Percentiles rank a stretch among this genome's conserved stretches.
Conservation (phyloP, 129 eudicot genomes). For the Cynara cardunculus region DNA sequence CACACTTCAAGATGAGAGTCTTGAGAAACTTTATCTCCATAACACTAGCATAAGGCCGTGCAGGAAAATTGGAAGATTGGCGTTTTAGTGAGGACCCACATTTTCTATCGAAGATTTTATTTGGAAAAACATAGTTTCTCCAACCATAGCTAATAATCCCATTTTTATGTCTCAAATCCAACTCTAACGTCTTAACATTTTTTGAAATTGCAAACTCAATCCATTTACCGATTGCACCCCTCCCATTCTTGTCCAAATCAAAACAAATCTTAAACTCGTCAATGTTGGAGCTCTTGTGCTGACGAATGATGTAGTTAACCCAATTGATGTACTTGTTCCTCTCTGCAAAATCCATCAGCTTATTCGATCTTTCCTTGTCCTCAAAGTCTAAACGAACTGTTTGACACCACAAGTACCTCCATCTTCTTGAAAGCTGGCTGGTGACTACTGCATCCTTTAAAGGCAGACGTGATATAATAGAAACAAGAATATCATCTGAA, state of each 20-base stretch:
- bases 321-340: slow-evolving; percentile 32
- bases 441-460: slow-evolving; percentile 42
- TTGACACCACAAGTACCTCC: slow-evolving; percentile 36
- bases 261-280: slow-evolving; percentile 30
- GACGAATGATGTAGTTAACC: slow-evolving; percentile 31
- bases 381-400: slow-evolving; percentile 32
- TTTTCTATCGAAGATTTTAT: slow-evolving; percentile 11
- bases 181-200: slow-evolving; percentile 28
- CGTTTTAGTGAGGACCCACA: background rate
- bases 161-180: slow-evolving; percentile 34
- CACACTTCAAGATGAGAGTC: slow-evolving; percentile 28
- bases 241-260: slow-evolving; percentile 22
- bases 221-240: slow-evolving; percentile 30
- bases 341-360: background rate
- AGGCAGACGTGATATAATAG: slow-evolving; percentile 26
- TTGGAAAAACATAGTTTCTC: slow-evolving; percentile 25
- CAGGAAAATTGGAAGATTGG: background rate
- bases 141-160: slow-evolving; percentile 19
- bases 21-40: slow-evolving; percentile 23
- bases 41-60: background rate
- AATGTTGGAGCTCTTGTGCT: slow-evolving; percentile 20
- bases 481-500: slow-evolving; percentile 36
- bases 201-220: slow-evolving; percentile 34
- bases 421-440: slow-evolving; percentile 28
- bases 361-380: slow-evolving; percentile 15